Evolutionary conservation across 176 grass and related monocot species (phyloP), one percentile per base, ranked within the genome.

Genomic region (Oryza australiensis): DNA sequence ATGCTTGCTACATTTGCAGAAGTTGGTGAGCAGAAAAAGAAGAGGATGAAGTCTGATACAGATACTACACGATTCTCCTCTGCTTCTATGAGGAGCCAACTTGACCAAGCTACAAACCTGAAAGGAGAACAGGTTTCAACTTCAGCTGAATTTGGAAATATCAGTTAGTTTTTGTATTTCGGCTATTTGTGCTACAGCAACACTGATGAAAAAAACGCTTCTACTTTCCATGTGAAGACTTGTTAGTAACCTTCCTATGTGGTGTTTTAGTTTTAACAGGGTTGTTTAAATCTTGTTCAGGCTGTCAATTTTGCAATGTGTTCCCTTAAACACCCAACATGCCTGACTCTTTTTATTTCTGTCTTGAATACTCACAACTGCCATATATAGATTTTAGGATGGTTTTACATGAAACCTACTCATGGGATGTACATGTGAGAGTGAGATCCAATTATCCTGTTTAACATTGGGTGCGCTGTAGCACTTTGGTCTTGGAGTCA

Each of bases 111-210:
- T 91, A 89, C 90, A 80, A 93, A 75, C 75, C 85, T 93, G 75
- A 98, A 93, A 91, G 96, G 96, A 90, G 93, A 98, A 82, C 92
- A 98, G 96, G 96, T 98, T 75, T 63, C 79, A 76, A 66, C 72
- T 88, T 75, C 62, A 82, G 77, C 72, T 85, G 71, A 84, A 80
- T 87, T 81, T 80, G 71, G 67, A 85, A 81, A 91, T 80, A 85
- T 81, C 37, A 81, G 26, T 82, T 88, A 85, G 81, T 87, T 85
- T 85, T 85, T 80, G 76, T 80, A 80, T 84, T 90, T 75, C 62
- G 62, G 83, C 68, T 79, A 10, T 40, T 40, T 40, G 38, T 40
- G 38, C 38, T 81, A 71, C 77, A 68, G 72, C 18, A 46, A 60
- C 16, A 14, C 66, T 10, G 49, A 72, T 74, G 37, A 10, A 22